Evolutionary conservation across 2,329 filamentous ascomycete genomes (phyloP).

Genomic region (Lachnum nothofagi): DNA sequence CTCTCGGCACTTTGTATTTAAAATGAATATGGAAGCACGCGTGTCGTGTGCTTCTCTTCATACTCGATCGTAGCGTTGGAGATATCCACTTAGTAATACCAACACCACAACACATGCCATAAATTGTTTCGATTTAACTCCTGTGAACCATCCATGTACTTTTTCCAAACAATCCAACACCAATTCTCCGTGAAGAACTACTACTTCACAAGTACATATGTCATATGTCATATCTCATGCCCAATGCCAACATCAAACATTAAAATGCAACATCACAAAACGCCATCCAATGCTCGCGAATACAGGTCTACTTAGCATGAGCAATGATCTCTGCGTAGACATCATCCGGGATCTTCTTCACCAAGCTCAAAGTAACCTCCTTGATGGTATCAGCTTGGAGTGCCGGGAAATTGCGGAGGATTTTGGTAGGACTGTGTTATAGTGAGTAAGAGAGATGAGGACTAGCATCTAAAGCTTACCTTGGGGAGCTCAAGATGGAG

Average conservation of each 20-base stretch:
- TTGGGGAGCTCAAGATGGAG: slow-evolving; percentile 75
- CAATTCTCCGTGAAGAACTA: not conserved
- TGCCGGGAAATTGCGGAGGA: slow-evolving; percentile 80
- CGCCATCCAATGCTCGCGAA: slow-evolving; percentile 6
- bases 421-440: slow-evolving; percentile 74
- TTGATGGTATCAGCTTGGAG: slow-evolving; percentile 81
- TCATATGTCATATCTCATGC: not conserved
- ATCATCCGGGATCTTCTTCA: slow-evolving; percentile 84
- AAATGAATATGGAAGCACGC: no score
- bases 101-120: no score
- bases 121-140: no score
- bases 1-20: no score
- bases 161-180: not conserved
- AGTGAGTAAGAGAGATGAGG: not conserved
- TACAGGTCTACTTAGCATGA: slow-evolving; percentile 62
- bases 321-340: slow-evolving; percentile 84
- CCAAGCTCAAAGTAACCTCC: slow-evolving; percentile 75
- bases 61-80: no score
- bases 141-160: no score
- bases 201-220: not conserved
- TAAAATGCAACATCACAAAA: slow-evolving; percentile 1
- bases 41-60: no score
- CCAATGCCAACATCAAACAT: not conserved
- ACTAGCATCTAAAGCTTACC: no score
- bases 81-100: no score